These are phyloP conservation scores for Caryopteris hybrid DNA, from an alignment of 305 asterid genomes.

Conservation along the genomic window DNA sequence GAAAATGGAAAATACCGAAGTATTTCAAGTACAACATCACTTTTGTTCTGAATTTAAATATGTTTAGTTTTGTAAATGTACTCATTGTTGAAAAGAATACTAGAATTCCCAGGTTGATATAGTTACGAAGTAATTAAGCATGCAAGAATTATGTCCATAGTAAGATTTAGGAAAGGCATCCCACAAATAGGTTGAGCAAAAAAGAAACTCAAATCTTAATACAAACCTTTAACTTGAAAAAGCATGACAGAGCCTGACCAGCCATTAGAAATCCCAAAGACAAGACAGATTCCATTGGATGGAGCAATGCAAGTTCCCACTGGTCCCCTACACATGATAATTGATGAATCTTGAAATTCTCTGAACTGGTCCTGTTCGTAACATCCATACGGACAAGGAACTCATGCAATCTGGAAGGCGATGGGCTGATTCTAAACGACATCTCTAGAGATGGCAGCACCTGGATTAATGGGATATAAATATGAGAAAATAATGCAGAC, in stretches of 20 bases:
- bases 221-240: conserved; percentile 93
- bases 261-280: conserved; percentile 60
- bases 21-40: background rate
- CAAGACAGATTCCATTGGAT: conserved; percentile 47
- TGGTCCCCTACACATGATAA: conserved; percentile 80
- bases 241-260: conserved; percentile 87
- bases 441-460: conserved; percentile 91
- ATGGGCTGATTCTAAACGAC: conserved; percentile 71
- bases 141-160: background rate
- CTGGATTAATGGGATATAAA: conserved; percentile 30
- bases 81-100: background rate
- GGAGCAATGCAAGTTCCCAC: conserved; percentile 85
- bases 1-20: background rate
- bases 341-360: conserved; percentile 80
- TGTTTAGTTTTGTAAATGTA: background rate
- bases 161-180: background rate
- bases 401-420: conserved; percentile 80
- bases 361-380: conserved; percentile 72
- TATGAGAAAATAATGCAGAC: conserved; percentile 1
- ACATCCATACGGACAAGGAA: conserved; percentile 89
- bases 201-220: background rate
- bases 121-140: conserved; percentile 5
- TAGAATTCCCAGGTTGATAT: background rate
- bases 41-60: background rate
- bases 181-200: background rate